phyloP scores from a whole-genome alignment of 192 early-diverging fungal genomes.

The Dissophora globulifera region DNA sequence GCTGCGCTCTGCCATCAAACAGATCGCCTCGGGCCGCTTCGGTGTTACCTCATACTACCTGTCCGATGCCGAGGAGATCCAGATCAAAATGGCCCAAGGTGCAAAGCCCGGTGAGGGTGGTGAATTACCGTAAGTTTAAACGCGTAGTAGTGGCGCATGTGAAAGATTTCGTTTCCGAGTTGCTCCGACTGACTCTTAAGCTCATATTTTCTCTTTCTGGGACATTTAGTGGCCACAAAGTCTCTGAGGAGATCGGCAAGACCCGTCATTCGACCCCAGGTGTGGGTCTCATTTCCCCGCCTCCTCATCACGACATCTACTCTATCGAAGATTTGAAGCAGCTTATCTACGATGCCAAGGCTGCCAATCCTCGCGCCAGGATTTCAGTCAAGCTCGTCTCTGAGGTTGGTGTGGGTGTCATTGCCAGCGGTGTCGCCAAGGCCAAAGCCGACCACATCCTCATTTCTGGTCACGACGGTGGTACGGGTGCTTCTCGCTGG shows the following conservation, averaged over 20 bases:
- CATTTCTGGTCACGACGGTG: constrained; percentile 96
- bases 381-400: constrained; percentile 98
- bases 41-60: constrained; percentile 97
- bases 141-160: constrained; percentile 18
- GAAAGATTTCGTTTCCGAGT: constrained; percentile 12
- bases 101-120: constrained; percentile 99
- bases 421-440: constrained; percentile 97
- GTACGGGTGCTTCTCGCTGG: constrained; percentile 96
- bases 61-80: constrained; percentile 94
- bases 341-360: constrained; percentile 97
- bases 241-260: constrained; percentile 79
- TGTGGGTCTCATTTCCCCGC: constrained; percentile 95
- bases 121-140: constrained; percentile 67
- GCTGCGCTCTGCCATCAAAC: constrained; percentile 96
- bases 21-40: constrained; percentile 98
- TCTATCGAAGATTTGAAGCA: constrained; percentile 99
- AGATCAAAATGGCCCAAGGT: constrained; percentile 99
- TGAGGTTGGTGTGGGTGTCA: constrained; percentile 97
- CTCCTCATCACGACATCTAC: constrained; percentile 99
- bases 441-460: constrained; percentile 97
- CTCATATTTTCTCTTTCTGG: constrained; percentile 1
- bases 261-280: constrained; percentile 96
- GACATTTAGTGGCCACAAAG: constrained; percentile 68
- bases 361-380: constrained; percentile 89
- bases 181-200: constrained; percentile 14